A percentile compares a stretch with the other conserved stretches of the same genome.
phyloP scores from a whole-genome alignment of 106 monocot genomes.

The Allium fistulosum region DNA sequence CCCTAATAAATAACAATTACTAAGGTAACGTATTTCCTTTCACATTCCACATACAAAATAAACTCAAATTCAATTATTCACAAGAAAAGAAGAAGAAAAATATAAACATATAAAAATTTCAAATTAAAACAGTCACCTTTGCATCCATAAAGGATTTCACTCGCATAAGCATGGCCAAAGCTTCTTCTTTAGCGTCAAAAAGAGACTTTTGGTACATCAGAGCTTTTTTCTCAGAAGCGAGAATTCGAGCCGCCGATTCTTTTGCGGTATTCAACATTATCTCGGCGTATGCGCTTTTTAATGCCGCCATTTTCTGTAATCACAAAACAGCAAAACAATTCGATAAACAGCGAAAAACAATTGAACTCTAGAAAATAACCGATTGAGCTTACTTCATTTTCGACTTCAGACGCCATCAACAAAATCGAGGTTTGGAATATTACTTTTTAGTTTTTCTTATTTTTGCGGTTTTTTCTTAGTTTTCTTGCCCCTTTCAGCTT shows the following conservation, averaged over 20 bases:
- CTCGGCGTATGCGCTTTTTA: constrained; percentile 69
- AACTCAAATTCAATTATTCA: no score
- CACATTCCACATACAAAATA: no score
- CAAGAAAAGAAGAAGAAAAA: no score
- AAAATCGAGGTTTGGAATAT: not conserved
- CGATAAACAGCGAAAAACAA: not conserved
- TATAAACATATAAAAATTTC: no score
- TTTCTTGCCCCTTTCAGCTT: constrained; percentile 7
- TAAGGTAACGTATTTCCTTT: no score
- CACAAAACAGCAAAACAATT: not conserved
- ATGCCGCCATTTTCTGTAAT: constrained; percentile 41
- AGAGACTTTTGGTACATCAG: constrained; percentile 24
- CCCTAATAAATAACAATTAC: no score
- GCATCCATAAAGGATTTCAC: constrained; percentile 53
- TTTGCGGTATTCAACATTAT: constrained; percentile 58
- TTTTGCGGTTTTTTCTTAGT: constrained; percentile 1
- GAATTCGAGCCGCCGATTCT: constrained; percentile 59
- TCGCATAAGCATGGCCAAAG: constrained; percentile 41
- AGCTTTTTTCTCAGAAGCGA: constrained; percentile 43
- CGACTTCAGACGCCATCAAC: not conserved
- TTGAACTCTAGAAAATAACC: not conserved
- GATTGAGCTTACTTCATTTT: not conserved
- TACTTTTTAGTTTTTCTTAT: not conserved
- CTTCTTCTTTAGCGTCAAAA: constrained; percentile 43
- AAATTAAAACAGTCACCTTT: constrained; percentile 25